A percentile compares a stretch with the other conserved stretches of the same genome.
phyloP scores from a whole-genome alignment of 2,329 filamentous ascomycete species.

The Alternaria incomplexa region DNA sequence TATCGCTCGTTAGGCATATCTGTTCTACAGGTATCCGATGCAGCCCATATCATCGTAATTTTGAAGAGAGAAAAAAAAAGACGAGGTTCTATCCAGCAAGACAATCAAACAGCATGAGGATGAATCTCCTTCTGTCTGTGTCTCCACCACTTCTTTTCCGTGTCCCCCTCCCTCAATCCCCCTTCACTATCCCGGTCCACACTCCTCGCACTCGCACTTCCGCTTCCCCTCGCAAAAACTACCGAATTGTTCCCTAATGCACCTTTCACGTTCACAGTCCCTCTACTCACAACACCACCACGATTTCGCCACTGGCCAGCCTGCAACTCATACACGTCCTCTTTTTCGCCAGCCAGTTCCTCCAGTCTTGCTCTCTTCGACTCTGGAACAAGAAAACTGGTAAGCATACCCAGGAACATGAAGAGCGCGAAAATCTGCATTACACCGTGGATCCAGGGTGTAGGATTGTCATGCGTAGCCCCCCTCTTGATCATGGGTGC shows the following conservation, averaged over 20 bases:
- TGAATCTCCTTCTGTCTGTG: conserved; percentile 17
- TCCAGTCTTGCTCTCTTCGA: conserved; percentile 78
- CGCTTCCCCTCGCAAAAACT: conserved; percentile 15
- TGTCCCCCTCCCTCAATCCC: conserved; percentile 10
- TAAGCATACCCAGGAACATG: conserved; percentile 75
- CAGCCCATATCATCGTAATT: not conserved
- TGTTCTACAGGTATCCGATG: not conserved
- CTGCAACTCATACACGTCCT: conserved; percentile 52
- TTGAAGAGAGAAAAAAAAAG: not conserved
- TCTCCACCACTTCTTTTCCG: conserved; percentile 32
- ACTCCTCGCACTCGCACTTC: conserved; percentile 19
- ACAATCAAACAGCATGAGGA: conserved; percentile 11
- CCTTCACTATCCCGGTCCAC: conserved; percentile 14
- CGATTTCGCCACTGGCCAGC: conserved; percentile 52
- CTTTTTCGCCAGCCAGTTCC: conserved; percentile 69
- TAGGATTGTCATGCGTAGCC: conserved; percentile 55
- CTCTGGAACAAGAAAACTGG: conserved; percentile 76
- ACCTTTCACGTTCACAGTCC: not conserved
- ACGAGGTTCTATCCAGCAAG: not conserved
- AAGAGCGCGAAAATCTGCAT: conserved; percentile 81
- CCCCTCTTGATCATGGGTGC: conserved; percentile 62
- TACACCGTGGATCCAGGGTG: conserved; percentile 73
- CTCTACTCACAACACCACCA: conserved; percentile 3
- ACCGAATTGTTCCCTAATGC: not conserved
- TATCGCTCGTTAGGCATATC: not conserved